Evolutionary conservation across 768 basidiomycete genomes (phyloP).

Genomic region (Mycena epipterygia): DNA sequence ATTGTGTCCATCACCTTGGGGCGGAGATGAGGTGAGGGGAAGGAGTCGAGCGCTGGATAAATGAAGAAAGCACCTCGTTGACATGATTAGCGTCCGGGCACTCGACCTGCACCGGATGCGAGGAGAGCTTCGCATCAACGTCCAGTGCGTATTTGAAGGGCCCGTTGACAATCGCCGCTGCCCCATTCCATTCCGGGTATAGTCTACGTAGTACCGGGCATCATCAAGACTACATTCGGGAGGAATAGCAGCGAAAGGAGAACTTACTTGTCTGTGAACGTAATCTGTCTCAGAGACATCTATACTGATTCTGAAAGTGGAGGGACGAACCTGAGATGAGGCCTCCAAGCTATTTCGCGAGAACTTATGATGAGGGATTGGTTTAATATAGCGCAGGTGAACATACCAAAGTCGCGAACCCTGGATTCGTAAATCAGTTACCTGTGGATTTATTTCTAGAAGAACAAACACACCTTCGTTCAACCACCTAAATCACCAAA

Average conservation of each 20-base stretch:
- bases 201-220: not conserved
- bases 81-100: slow-evolving; percentile 73
- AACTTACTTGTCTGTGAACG: slow-evolving; percentile 5
- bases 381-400: no score
- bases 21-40: not conserved
- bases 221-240: not conserved
- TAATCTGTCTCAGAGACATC: not conserved
- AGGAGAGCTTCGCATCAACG: slow-evolving; percentile 72
- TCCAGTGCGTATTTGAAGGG: slow-evolving; percentile 66
- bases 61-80: slow-evolving; percentile 53
- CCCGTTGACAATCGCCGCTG: slow-evolving; percentile 66
- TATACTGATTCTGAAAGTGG: not conserved
- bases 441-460: not conserved
- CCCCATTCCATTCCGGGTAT: slow-evolving; percentile 71
- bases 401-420: slow-evolving; percentile 14
- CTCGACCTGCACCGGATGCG: slow-evolving; percentile 78
- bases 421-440: not conserved
- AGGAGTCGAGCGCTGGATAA: not conserved
- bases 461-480: slow-evolving; percentile 15
- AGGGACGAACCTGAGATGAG: slow-evolving; percentile 6
- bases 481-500: slow-evolving; percentile 2
- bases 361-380: not conserved
- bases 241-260: no score
- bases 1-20: slow-evolving; percentile 11
- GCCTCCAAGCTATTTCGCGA: not conserved